Percentiles rank a stretch among this genome's conserved stretches.
These are phyloP conservation scores for Arthrobotrys musiformis DNA, from an alignment of 2,329 filamentous ascomycete species.

Conservation along the genomic window DNA sequence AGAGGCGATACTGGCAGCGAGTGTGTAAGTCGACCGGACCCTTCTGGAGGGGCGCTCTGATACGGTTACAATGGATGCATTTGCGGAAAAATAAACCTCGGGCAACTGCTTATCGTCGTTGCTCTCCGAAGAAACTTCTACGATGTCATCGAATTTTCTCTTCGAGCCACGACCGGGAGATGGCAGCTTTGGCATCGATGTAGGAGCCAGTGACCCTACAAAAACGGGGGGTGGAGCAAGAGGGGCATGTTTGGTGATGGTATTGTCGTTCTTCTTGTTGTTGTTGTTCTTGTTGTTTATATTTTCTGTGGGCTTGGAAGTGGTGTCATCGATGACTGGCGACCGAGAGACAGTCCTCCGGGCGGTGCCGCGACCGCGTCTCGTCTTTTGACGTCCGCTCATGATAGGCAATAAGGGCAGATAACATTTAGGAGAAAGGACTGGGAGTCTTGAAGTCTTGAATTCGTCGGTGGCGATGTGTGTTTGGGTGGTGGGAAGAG, in stretches of 20 bases:
- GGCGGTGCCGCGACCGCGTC: slow-evolving; percentile 32
- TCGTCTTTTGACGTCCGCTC: slow-evolving; percentile 43
- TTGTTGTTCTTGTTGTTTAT: neutral
- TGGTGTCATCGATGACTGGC: slow-evolving; percentile 32
- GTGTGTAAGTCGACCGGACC: slow-evolving; percentile 40
- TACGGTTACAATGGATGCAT: slow-evolving; percentile 44
- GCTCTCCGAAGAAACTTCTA: slow-evolving; percentile 31
- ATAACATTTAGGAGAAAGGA: slow-evolving; percentile 24
- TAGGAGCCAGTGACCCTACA: neutral
- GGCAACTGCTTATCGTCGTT: slow-evolving; percentile 24
- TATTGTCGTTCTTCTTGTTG: neutral
- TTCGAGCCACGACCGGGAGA: slow-evolving; percentile 27
- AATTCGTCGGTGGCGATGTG: neutral
- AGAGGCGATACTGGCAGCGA: slow-evolving; percentile 48
- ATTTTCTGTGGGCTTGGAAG: neutral
- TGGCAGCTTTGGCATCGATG: slow-evolving; percentile 10
- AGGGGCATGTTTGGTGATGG: slow-evolving; percentile 14
- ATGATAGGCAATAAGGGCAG: slow-evolving; percentile 13
- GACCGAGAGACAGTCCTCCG: slow-evolving; percentile 40
- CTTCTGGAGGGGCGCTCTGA: slow-evolving; percentile 48
- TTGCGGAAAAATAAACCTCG: slow-evolving; percentile 38
- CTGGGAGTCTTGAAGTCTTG: neutral
- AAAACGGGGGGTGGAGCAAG: slow-evolving; percentile 21
- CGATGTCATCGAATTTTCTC: slow-evolving; percentile 49
- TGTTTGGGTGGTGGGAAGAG: neutral